Conservation (phyloP, 306 rosid genomes). For the Leucaena leucocephala region DNA sequence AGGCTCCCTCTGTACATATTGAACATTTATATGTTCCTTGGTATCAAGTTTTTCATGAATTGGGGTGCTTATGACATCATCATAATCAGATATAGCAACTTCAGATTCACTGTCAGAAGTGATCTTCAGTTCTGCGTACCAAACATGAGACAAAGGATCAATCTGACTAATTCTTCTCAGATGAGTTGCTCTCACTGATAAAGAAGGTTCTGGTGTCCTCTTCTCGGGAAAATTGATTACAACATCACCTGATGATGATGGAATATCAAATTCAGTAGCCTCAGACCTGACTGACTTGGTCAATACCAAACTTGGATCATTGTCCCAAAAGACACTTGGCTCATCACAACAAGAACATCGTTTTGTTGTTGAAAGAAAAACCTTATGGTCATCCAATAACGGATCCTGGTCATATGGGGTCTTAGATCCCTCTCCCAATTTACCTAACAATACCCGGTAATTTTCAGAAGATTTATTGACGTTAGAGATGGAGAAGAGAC, state of each 20-base stretch:
- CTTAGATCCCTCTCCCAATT: slow-evolving; percentile 55
- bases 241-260: slow-evolving; percentile 35
- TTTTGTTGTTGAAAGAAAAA: slow-evolving; percentile 13
- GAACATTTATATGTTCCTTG: slow-evolving; percentile 46
- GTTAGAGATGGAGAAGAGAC: slow-evolving; percentile 73
- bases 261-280: slow-evolving; percentile 53
- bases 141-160: slow-evolving; percentile 69
- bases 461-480: slow-evolving; percentile 61
- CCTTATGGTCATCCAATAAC: slow-evolving; percentile 48
- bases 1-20: slow-evolving; percentile 44
- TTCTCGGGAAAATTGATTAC: slow-evolving; percentile 38
- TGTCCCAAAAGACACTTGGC: slow-evolving; percentile 40
- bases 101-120: slow-evolving; percentile 86
- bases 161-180: slow-evolving; percentile 46
- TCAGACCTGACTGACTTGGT: slow-evolving; percentile 42
- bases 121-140: slow-evolving; percentile 73
- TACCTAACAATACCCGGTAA: slow-evolving; percentile 62
- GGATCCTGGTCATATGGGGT: slow-evolving; percentile 53
- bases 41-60: slow-evolving; percentile 29
- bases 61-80: slow-evolving; percentile 43
- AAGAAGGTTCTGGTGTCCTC: slow-evolving; percentile 38
- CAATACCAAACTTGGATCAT: slow-evolving; percentile 45
- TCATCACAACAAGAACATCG: slow-evolving; percentile 75
- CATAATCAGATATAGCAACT: slow-evolving; percentile 54
- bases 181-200: slow-evolving; percentile 40